Percentiles rank a stretch among this genome's conserved stretches.
phyloP scores from a whole-genome alignment of 2,329 filamentous ascomycete genomes.

The Huntiella moniliformis region DNA sequence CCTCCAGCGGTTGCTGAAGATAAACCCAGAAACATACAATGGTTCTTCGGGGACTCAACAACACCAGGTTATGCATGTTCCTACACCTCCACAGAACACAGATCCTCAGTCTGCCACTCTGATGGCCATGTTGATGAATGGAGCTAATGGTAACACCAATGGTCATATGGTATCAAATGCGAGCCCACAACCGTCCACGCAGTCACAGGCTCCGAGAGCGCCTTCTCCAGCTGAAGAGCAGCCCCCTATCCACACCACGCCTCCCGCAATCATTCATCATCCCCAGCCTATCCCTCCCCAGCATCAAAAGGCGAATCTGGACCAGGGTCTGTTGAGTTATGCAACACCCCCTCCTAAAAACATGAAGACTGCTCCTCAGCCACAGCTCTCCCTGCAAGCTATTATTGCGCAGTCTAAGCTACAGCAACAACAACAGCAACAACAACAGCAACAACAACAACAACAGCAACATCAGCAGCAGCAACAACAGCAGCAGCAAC shows the following conservation, averaged over 20 bases:
- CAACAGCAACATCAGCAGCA: conserved; percentile 13
- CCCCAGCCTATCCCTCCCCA: conserved; percentile 36
- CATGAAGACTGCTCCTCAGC: conserved; percentile 7
- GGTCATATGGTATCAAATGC: conserved; percentile 4
- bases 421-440: conserved; percentile 10
- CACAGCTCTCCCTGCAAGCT: conserved; percentile 8
- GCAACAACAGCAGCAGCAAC: conserved; percentile 9
- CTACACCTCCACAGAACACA: conserved; percentile 5
- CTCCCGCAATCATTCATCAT: conserved; percentile 18
- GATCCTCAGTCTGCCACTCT: conserved; percentile 7
- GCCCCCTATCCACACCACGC: conserved; percentile 17
- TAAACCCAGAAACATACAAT: conserved; percentile 14
- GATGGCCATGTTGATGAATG: conserved; percentile 8
- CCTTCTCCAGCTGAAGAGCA: conserved; percentile 30
- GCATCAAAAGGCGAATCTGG: conserved; percentile 29
- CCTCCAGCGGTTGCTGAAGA: conserved; percentile 35
- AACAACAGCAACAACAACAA: conserved; percentile 4
- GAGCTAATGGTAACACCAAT: background rate
- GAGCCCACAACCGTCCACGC: conserved; percentile 5
- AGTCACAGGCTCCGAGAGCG: conserved; percentile 30
- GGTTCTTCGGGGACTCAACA: conserved; percentile 3
- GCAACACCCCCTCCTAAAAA: conserved; percentile 12
- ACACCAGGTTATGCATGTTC: conserved; percentile 2
- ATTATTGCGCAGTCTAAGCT: conserved; percentile 10
- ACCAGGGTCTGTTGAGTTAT: conserved; percentile 12